Evolutionary conservation across 2,329 filamentous ascomycete genomes (phyloP).

Genomic region (Aureobasidium vineae): DNA sequence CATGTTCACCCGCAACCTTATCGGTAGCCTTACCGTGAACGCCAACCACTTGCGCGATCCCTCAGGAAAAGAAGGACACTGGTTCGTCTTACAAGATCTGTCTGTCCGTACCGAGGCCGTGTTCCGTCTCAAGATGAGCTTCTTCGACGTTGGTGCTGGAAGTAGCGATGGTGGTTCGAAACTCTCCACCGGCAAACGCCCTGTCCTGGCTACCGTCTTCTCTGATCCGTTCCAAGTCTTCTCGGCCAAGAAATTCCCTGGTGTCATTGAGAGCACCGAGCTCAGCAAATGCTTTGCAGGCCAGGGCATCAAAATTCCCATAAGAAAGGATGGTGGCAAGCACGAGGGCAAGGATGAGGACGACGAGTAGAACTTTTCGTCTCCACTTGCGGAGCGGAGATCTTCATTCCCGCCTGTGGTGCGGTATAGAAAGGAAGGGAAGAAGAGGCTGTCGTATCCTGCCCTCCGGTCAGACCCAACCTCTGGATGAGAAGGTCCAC

Average conservation of each 20-base stretch:
- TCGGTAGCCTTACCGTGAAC: constrained; percentile 85
- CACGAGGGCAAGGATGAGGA: constrained; percentile 46
- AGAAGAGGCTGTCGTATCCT: not conserved
- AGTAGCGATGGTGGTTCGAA: constrained; percentile 33
- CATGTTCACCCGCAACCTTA: constrained; percentile 94
- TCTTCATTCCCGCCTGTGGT: not conserved
- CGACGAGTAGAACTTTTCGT: constrained; percentile 37
- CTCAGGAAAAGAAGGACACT: constrained; percentile 79
- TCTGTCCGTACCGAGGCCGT: constrained; percentile 89
- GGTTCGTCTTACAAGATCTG: constrained; percentile 95
- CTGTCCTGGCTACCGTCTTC: constrained; percentile 80
- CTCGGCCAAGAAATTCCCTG: constrained; percentile 97
- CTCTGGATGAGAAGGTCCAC: not conserved
- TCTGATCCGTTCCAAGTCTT: constrained; percentile 90
- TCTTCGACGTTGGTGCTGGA: constrained; percentile 74
- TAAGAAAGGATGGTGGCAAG: constrained; percentile 75
- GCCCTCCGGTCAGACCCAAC: no score
- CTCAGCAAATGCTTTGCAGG: constrained; percentile 90
- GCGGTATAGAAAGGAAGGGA: not conserved
- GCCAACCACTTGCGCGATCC: constrained; percentile 80
- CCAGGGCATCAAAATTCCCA: constrained; percentile 96
- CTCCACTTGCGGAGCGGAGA: not conserved
- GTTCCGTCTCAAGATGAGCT: constrained; percentile 75
- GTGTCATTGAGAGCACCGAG: constrained; percentile 88
- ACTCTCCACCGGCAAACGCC: constrained; percentile 72